Conservation (phyloP, 2,329 filamentous ascomycete species). For the Sporothrix dimorphospora region DNA sequence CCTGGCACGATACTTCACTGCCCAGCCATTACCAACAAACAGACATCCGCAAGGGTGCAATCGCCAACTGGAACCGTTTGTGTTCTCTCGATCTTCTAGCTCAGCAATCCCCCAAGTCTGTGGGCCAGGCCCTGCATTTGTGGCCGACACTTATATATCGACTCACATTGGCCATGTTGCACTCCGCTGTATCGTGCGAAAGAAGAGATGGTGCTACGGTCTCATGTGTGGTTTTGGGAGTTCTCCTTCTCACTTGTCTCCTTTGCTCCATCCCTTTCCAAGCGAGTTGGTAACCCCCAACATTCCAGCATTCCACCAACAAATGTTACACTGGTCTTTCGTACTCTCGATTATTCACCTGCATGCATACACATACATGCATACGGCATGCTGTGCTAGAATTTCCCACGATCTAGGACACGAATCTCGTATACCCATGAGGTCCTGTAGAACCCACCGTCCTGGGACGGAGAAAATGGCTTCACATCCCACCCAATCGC, state of each 20-base stretch:
- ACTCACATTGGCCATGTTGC: neutral
- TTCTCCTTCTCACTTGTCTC: neutral
- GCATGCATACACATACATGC: neutral
- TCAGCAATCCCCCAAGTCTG: neutral
- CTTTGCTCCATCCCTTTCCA: neutral
- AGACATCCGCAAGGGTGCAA: neutral
- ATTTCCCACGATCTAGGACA: conserved; percentile 18
- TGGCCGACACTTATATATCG: conserved; percentile 1
- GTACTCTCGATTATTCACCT: neutral
- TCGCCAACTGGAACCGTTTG: conserved; percentile 2
- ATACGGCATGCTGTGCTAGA: neutral
- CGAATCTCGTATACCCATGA: conserved; percentile 26
- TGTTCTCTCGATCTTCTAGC: neutral
- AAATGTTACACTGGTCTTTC: neutral
- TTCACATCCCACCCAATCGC: neutral
- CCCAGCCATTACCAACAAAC: neutral
- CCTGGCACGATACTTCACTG: no score
- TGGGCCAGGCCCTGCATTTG: neutral
- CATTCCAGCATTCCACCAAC: neutral
- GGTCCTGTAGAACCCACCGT: neutral
- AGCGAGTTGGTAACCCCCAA: neutral
- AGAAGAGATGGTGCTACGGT: neutral
- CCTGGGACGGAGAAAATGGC: neutral
- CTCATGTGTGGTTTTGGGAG: neutral
- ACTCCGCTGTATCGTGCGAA: conserved; percentile 19